Percentiles rank a stretch among this genome's conserved stretches.
Conservation (phyloP, 2,329 filamentous ascomycete species). For the Fusarium chuoi region DNA sequence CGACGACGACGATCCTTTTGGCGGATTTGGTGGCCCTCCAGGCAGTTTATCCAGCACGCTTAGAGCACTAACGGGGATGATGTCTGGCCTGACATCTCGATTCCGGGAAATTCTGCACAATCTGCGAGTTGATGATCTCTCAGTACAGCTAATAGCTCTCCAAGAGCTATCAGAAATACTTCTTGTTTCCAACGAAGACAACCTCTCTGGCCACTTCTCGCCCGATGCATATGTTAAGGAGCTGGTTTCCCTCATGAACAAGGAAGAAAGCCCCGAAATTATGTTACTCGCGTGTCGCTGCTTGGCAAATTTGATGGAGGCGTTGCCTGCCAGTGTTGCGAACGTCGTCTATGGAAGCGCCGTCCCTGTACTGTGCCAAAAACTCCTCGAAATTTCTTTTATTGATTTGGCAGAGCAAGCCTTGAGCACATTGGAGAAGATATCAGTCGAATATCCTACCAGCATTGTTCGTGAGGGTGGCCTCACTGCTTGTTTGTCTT, state of each 20-base stretch:
- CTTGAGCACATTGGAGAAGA: constrained; percentile 95
- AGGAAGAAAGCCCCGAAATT: constrained; percentile 94
- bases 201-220: constrained; percentile 92
- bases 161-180: constrained; percentile 94
- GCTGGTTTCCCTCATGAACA: constrained; percentile 89
- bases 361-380: constrained; percentile 93
- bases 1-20: constrained; percentile 72
- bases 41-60: constrained; percentile 81
- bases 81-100: constrained; percentile 83
- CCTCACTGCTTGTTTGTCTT: constrained; percentile 93
- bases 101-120: constrained; percentile 81
- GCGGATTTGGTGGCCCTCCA: constrained; percentile 72
- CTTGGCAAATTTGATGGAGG: constrained; percentile 97
- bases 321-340: constrained; percentile 87
- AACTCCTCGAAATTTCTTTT: constrained; percentile 93
- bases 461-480: constrained; percentile 97
- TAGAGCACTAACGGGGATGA: constrained; percentile 89
- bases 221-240: constrained; percentile 97
- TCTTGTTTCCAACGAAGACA: constrained; percentile 95
- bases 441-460: constrained; percentile 93
- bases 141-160: constrained; percentile 88
- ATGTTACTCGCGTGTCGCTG: constrained; percentile 97
- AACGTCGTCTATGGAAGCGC: constrained; percentile 98
- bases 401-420: constrained; percentile 98
- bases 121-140: constrained; percentile 86